Evolutionary conservation across 176 grass and related monocot genomes (phyloP).

Genomic region (Chloris gayana): DNA sequence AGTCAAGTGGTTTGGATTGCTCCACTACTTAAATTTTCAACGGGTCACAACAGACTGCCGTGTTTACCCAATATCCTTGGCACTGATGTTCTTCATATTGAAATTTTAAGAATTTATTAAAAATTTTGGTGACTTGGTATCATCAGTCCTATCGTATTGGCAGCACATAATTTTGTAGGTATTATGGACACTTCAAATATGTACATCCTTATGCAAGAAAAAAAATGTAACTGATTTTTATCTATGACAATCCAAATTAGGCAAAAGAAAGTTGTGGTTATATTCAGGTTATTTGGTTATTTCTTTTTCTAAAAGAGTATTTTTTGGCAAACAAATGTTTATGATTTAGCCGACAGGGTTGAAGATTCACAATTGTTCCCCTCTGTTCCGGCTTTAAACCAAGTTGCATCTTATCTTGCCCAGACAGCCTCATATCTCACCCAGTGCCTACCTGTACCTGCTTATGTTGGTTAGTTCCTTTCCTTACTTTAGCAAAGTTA

Average conservation of each 20-base stretch:
- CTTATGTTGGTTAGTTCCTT: slow-evolving; percentile 49
- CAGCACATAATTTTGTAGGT: too few species aligned
- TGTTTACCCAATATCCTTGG: too few species aligned
- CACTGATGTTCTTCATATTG: too few species aligned
- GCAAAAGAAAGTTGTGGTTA: neutral
- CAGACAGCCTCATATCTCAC: slow-evolving; percentile 85
- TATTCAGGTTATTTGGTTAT: neutral
- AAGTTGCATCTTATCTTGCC: slow-evolving; percentile 72
- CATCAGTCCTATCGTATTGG: too few species aligned
- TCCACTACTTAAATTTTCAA: too few species aligned
- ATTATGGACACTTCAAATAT: too few species aligned
- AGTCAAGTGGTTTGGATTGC: neutral
- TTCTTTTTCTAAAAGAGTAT: neutral
- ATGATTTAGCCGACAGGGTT: slow-evolving; percentile 37
- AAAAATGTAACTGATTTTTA: too few species aligned
- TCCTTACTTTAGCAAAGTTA: neutral
- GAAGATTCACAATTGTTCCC: slow-evolving; percentile 63
- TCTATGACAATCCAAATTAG: too few species aligned
- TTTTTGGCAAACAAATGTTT: slow-evolving; percentile 41
- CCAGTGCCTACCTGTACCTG: slow-evolving; percentile 68
- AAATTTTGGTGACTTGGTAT: too few species aligned
- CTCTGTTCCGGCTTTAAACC: slow-evolving; percentile 60
- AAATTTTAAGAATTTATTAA: too few species aligned
- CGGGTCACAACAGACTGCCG: too few species aligned
- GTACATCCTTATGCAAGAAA: too few species aligned